Base-by-base conservation (phyloP, 1,284 basidiomycete species). In the Cutaneotrichosporon sp. region DNA sequence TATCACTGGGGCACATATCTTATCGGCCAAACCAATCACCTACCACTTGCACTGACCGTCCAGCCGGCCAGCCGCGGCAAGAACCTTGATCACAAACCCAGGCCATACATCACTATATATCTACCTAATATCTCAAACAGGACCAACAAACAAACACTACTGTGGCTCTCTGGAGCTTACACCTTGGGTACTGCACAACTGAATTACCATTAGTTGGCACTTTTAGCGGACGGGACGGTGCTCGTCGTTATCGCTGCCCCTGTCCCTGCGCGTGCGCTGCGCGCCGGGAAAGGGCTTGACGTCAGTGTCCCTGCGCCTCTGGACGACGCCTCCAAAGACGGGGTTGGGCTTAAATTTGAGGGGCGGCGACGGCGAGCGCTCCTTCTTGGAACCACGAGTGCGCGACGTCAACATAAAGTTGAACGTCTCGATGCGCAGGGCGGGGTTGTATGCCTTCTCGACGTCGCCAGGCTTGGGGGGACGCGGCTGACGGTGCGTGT, bases 401-500 rank as follows among this genome's bases (percentile, higher is more conserved):
- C 58, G 58, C 34, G 58, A 36, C 22, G 49, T 52, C 22, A 50
- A 11, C 58, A 60, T 60, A 22, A n/a, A 46, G 16, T 50, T 36
- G 50, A 30, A 52, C 50, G 38, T 46, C 50, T 52, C 58, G 34
- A 46, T 31, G 26, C 55, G 58, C 46, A 49, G 21, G 13, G 34
- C 31, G 1, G 53, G 52, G 22, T 47, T 40, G 53, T 49, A 60
- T 5, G 14, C 13, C 32, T 42, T 42, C 32, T 49, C 52, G 49
- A 51, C 46, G 56, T 64, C 63, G 34, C 58, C 55, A 5, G 47
- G 18, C 1, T 53, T 53, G 14, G 6, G 31, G 4, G 58, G 47
- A 30, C 65, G 65, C 26, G 58, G 18, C 26, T 46, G 26, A 13
- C 36, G 30, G 58, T 65, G 61, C 34, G 65, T 65, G 51, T 59